Conservation (phyloP, 306 rosid species). For the Cicer pinnatifidum region DNA sequence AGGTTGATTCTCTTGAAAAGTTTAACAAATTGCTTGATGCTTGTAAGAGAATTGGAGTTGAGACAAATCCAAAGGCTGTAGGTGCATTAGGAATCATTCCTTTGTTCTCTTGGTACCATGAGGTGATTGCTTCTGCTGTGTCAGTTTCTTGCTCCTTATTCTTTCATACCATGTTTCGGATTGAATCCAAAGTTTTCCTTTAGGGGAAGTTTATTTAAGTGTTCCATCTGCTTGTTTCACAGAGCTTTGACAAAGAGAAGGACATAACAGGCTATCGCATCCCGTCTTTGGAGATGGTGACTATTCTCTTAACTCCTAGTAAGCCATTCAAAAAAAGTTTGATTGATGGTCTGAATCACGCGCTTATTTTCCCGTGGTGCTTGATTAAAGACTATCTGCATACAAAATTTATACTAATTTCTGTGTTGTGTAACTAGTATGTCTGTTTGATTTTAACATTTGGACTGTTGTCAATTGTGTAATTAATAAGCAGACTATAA, state of each 20-base stretch:
- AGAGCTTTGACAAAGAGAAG: conserved; percentile 91
- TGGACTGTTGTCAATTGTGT: conserved; percentile 4
- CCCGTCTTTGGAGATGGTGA: conserved; percentile 92
- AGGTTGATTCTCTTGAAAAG: conserved; percentile 83
- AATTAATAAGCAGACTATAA: conserved; percentile 4
- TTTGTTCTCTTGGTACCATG: conserved; percentile 92
- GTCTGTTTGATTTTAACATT: not conserved
- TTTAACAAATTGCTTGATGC: conserved; percentile 68
- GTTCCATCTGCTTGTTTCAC: conserved; percentile 46
- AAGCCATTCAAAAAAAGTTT: conserved; percentile 50
- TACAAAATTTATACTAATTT: conserved; percentile 16
- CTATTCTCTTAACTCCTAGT: conserved; percentile 65
- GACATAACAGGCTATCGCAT: conserved; percentile 64
- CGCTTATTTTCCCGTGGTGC: conserved; percentile 33
- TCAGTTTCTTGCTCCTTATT: conserved; percentile 42
- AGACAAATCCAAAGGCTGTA: conserved; percentile 63
- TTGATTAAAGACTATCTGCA: conserved; percentile 41
- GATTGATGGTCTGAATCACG: conserved; percentile 44
- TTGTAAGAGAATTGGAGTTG: conserved; percentile 73
- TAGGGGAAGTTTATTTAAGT: conserved; percentile 15
- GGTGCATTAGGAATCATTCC: conserved; percentile 88
- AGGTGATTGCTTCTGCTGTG: conserved; percentile 60
- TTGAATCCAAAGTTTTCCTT: conserved; percentile 34
- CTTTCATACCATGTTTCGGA: conserved; percentile 37
- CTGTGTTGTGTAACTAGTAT: not conserved